Evolutionary conservation across 495 filamentous ascomycete genomes (phyloP).

Genomic region (Sordaria brevicollis): DNA sequence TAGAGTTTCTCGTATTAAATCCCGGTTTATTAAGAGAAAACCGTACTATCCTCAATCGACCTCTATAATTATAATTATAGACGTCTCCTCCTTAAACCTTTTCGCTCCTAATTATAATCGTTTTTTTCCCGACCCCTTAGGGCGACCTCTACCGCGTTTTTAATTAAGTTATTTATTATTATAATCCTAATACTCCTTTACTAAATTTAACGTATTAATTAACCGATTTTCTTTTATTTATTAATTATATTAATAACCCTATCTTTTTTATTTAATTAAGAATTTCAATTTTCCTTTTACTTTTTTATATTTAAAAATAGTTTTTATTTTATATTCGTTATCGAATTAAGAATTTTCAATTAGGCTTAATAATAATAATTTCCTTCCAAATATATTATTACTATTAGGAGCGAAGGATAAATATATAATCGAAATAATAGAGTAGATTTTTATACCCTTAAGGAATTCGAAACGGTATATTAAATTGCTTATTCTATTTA

Average conservation of each 20-base stretch:
- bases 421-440: too few species aligned
- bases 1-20: too few species aligned
- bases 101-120: neutral
- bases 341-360: neutral
- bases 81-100: too few species aligned
- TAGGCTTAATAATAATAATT: too few species aligned
- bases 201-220: neutral
- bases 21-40: too few species aligned
- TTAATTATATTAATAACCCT: neutral
- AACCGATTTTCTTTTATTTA: neutral
- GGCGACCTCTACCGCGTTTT: neutral
- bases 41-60: too few species aligned
- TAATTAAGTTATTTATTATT: fast-evolving
- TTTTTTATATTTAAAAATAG: neutral
- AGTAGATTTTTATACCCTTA: too few species aligned
- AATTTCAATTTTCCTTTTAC: neutral
- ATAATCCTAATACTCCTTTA: neutral
- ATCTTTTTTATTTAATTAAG: neutral
- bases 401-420: too few species aligned
- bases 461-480: too few species aligned
- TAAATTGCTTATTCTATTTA: too few species aligned
- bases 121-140: neutral
- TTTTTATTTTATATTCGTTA: neutral
- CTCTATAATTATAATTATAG: too few species aligned
- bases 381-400: too few species aligned